A percentile compares a stretch with the other conserved stretches of the same genome.
Evolutionary conservation across 306 rosid genomes (phyloP).

Genomic region (Cajanus cajan): DNA sequence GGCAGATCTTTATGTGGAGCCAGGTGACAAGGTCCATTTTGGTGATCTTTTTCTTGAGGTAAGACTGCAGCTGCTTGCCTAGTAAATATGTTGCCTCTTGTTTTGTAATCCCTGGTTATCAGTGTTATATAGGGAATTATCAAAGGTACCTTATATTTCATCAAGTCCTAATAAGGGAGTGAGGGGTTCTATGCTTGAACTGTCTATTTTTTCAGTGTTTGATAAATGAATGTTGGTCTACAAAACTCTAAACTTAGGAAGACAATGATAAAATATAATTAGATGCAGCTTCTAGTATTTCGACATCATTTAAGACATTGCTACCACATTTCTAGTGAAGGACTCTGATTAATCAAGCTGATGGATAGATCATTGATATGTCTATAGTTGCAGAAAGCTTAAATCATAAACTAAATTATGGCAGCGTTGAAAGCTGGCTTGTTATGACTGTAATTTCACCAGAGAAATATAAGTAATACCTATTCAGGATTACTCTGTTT

Average conservation of each 20-base stretch:
- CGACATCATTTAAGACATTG: neutral
- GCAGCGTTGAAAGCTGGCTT: neutral
- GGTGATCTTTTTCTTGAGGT: constrained; percentile 92
- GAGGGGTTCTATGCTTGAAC: neutral
- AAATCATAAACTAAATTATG: neutral
- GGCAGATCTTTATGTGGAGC: constrained; percentile 65
- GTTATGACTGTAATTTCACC: constrained; percentile 2
- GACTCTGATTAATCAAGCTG: constrained; percentile 13
- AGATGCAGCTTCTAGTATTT: constrained; percentile 10
- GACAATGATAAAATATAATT: neutral
- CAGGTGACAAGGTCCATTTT: constrained; percentile 58
- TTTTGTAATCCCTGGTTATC: neutral
- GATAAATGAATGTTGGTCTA: neutral
- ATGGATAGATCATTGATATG: neutral
- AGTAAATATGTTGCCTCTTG: neutral
- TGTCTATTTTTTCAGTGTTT: neutral
- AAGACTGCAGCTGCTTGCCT: constrained; percentile 16
- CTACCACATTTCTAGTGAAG: neutral
- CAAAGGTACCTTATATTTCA: neutral
- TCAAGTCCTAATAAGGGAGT: neutral
- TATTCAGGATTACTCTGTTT: neutral
- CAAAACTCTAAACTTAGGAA: neutral
- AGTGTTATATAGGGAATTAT: neutral
- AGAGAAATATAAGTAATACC: neutral
- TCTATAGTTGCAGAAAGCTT: neutral